Evolutionary conservation across 805 yeast genomes (phyloP).

Genomic region (Middelhovenomyces tepae): DNA sequence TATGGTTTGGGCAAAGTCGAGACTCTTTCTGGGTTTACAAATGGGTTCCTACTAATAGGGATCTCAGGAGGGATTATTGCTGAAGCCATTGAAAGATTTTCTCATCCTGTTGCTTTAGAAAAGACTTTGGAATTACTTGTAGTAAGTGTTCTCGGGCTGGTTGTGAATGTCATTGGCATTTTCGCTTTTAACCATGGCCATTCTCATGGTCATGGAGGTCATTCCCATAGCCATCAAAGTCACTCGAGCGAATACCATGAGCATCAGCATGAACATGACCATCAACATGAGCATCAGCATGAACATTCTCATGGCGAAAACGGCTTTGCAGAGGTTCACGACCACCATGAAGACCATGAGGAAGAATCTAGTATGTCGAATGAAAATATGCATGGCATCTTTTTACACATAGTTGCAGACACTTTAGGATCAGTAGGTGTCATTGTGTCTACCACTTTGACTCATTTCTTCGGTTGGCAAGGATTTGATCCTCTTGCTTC

Average conservation of each 20-base stretch:
- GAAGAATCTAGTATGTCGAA: slow-evolving; percentile 27
- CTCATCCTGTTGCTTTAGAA: slow-evolving; percentile 67
- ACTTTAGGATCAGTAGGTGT: slow-evolving; percentile 97
- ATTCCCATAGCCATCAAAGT: slow-evolving; percentile 39
- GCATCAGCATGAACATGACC: slow-evolving; percentile 29
- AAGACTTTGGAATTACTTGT: slow-evolving; percentile 76
- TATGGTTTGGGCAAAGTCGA: slow-evolving; percentile 81
- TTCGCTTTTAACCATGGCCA: slow-evolving; percentile 91
- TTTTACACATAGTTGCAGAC: slow-evolving; percentile 88
- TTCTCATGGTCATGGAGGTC: slow-evolving; percentile 34
- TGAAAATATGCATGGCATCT: slow-evolving; percentile 87
- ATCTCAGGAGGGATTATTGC: slow-evolving; percentile 81
- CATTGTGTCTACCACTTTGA: slow-evolving; percentile 76
- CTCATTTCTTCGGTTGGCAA: slow-evolving; percentile 59
- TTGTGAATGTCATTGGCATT: slow-evolving; percentile 86
- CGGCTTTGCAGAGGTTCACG: no score
- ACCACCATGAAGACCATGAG: slow-evolving; percentile 22
- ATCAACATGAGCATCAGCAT: slow-evolving; percentile 19
- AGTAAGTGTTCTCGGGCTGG: slow-evolving; percentile 74
- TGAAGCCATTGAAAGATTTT: slow-evolving; percentile 76
- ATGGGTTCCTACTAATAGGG: slow-evolving; percentile 80
- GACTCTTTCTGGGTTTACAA: slow-evolving; percentile 90
- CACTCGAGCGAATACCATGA: no score
- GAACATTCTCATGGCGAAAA: slow-evolving; percentile 21
- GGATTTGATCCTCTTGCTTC: slow-evolving; percentile 94